Percentiles rank a stretch among this genome's conserved stretches.
phyloP scores from a whole-genome alignment of 495 filamentous ascomycete genomes.

The Lasiosphaeria ovina region DNA sequence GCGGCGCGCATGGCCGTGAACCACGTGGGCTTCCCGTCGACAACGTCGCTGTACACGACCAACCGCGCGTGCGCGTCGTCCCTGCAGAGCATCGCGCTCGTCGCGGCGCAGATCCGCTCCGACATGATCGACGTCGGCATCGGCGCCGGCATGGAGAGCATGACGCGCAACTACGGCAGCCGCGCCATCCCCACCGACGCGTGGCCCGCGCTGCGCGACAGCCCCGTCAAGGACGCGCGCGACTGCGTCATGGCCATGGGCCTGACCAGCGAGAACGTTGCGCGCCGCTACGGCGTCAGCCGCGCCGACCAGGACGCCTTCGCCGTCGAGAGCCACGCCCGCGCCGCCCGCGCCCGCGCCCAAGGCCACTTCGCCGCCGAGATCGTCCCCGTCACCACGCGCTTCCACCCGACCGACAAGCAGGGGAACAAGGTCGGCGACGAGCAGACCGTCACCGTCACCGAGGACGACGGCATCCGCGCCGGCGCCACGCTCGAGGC shows the following conservation, averaged over 20 bases:
- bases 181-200: slow-evolving; percentile 77
- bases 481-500: slow-evolving; percentile 62
- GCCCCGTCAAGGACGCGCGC: slow-evolving; percentile 61
- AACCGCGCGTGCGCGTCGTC: slow-evolving; percentile 84
- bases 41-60: slow-evolving; percentile 74
- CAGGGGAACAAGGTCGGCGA: slow-evolving; percentile 55
- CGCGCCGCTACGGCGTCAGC: slow-evolving; percentile 68
- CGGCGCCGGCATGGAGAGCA: slow-evolving; percentile 88
- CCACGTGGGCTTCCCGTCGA: slow-evolving; percentile 71
- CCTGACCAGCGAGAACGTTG: slow-evolving; percentile 88
- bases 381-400: slow-evolving; percentile 71
- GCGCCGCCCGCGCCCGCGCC: slow-evolving; percentile 66
- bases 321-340: slow-evolving; percentile 67
- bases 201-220: slow-evolving; percentile 71
- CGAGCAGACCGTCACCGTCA: slow-evolving; percentile 52
- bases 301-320: slow-evolving; percentile 80
- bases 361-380: slow-evolving; percentile 71
- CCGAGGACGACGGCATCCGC: slow-evolving; percentile 79
- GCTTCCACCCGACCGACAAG: slow-evolving; percentile 63
- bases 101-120: slow-evolving; percentile 68
- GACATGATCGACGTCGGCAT: slow-evolving; percentile 77
- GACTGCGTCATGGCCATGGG: slow-evolving; percentile 97
- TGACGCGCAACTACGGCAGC: slow-evolving; percentile 85
- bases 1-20: slow-evolving; percentile 87
- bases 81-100: slow-evolving; percentile 67